Percentiles rank a stretch among this genome's conserved stretches.
Conservation (phyloP, 2,329 filamentous ascomycete genomes). For the Rutstroemia sp. region DNA sequence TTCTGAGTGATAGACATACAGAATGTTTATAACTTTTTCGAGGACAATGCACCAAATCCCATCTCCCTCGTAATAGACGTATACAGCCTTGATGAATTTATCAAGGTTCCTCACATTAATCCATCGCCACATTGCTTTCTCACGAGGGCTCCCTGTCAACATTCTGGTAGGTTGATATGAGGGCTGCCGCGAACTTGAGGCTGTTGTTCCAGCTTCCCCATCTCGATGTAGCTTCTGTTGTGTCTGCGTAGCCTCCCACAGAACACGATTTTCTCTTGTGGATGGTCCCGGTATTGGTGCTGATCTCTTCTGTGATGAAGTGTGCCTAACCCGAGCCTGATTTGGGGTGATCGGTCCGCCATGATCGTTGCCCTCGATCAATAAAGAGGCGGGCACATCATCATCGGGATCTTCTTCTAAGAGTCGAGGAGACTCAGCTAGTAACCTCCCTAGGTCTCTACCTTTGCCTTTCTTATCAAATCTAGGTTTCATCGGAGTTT, state of each 20-base stretch:
- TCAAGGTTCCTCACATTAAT: constrained; percentile 65
- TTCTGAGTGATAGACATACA: constrained; percentile 35
- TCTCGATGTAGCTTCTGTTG: constrained; percentile 42
- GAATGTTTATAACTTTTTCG: constrained; percentile 45
- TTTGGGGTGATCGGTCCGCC: constrained; percentile 20
- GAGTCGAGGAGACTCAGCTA: constrained; percentile 28
- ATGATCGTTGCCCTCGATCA: constrained; percentile 47
- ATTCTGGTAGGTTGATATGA: constrained; percentile 43
- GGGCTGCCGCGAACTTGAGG: constrained; percentile 24
- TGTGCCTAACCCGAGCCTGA: constrained; percentile 17
- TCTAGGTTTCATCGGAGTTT: neutral
- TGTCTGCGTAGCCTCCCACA: constrained; percentile 47
- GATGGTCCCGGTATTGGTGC: constrained; percentile 36
- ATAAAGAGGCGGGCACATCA: constrained; percentile 55
- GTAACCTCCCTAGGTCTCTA: constrained; percentile 17
- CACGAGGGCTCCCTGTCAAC: constrained; percentile 46
- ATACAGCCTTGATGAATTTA: constrained; percentile 61
- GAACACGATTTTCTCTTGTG: constrained; percentile 38
- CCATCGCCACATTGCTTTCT: constrained; percentile 67
- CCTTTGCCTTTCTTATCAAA: constrained; percentile 2
- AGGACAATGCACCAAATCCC: constrained; percentile 64
- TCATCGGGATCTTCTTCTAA: constrained; percentile 33
- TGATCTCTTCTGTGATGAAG: constrained; percentile 16
- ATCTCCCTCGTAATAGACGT: constrained; percentile 59
- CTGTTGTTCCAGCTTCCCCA: constrained; percentile 21